These are phyloP conservation scores for Leccinum obscurum DNA, from an alignment of 768 basidiomycete genomes.

Conservation along the genomic window DNA sequence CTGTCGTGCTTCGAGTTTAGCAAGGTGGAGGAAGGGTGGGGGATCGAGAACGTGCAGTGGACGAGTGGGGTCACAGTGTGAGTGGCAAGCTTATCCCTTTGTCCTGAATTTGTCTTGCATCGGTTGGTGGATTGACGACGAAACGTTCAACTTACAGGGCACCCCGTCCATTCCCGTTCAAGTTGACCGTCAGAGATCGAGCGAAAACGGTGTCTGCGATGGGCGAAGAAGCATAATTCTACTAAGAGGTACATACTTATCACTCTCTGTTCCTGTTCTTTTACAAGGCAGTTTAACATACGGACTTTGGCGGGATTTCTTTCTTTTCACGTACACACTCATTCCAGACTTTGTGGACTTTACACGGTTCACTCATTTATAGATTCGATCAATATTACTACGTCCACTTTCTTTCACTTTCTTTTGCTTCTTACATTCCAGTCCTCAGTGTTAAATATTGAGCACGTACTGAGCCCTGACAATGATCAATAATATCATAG, in stretches of 20 bases:
- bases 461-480: neutral
- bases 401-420: neutral
- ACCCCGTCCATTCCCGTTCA: slow-evolving; percentile 6
- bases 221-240: neutral
- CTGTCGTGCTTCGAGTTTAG: slow-evolving; percentile 10
- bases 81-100: neutral
- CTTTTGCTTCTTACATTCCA: neutral
- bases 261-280: neutral
- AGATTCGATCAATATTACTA: neutral
- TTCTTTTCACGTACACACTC: neutral
- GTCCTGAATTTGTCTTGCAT: neutral
- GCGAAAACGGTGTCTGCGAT: neutral
- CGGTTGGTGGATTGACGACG: neutral
- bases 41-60: slow-evolving; percentile 2
- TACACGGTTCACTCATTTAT: neutral
- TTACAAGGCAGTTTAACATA: neutral
- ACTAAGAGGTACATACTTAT: neutral
- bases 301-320: neutral
- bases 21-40: slow-evolving; percentile 4
- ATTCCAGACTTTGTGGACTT: neutral
- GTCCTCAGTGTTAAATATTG: neutral
- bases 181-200: slow-evolving; percentile 2
- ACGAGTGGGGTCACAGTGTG: slow-evolving; percentile 3
- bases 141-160: neutral
- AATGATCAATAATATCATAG: neutral